Percentiles rank a stretch among this genome's conserved stretches.
Evolutionary conservation across 129 eudicot species (phyloP).

Genomic region (Helianthus annuus): HanXRQr2.0-SUNRISE NC_035433.2:129235797-129236296

Average conservation of each 20-base stretch:
- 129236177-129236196: constrained; percentile 67
- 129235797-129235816: constrained; percentile 92
- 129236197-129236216: constrained; percentile 76
- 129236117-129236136: constrained; percentile 64
- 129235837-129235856: constrained; percentile 72
- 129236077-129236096: constrained; percentile 38
- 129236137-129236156: constrained; percentile 60
- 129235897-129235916: constrained; percentile 69
- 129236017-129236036: constrained; percentile 59
- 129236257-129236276: constrained; percentile 21
- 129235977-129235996: constrained; percentile 57
- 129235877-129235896: constrained; percentile 81
- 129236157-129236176: constrained; percentile 77
- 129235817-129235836: constrained; percentile 67
- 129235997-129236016: constrained; percentile 52
- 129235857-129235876: constrained; percentile 71
- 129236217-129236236: constrained; percentile 7
- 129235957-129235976: constrained; percentile 50
- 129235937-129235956: constrained; percentile 52
- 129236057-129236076: constrained; percentile 19
- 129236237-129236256: constrained; percentile 36
- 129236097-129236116: constrained; percentile 63
- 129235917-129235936: constrained; percentile 48
- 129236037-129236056: constrained; percentile 45
- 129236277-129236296: constrained; percentile 24